A percentile compares a stretch with the other conserved stretches of the same genome.
Conservation (phyloP, 1,284 basidiomycete species). For the Crepidotus sp. region DNA sequence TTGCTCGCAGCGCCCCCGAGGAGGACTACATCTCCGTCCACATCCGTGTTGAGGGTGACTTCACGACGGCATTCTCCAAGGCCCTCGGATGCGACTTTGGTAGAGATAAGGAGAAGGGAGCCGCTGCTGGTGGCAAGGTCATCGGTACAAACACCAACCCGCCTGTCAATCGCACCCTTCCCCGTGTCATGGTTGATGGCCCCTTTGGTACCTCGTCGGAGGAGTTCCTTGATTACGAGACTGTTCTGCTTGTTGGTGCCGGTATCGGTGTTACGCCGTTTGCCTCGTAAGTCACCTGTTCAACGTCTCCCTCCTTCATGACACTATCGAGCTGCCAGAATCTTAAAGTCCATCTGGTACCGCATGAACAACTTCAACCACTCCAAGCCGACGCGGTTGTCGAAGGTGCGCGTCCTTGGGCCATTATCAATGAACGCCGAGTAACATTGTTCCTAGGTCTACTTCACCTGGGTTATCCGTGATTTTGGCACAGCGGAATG, state of each 20-base stretch:
- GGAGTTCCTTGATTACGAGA: constrained; percentile 82
- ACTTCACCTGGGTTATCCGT: constrained; percentile 85
- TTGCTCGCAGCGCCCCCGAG: constrained; percentile 60
- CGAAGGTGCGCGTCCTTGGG: constrained; percentile 39
- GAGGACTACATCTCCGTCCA: constrained; percentile 89
- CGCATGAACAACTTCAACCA: constrained; percentile 78
- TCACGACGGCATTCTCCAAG: constrained; percentile 70
- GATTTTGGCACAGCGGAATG: constrained; percentile 83
- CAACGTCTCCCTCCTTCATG: constrained; percentile 1
- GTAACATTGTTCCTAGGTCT: constrained; percentile 37
- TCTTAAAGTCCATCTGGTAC: constrained; percentile 90
- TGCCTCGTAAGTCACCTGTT: constrained; percentile 54
- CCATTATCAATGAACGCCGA: neutral
- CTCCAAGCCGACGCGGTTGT: constrained; percentile 67
- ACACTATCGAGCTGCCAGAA: constrained; percentile 34
- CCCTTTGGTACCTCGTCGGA: constrained; percentile 83
- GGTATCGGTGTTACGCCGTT: constrained; percentile 94
- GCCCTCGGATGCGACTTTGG: constrained; percentile 77
- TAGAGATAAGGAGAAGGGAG: constrained; percentile 32
- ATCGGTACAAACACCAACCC: constrained; percentile 52
- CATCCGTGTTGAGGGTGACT: constrained; percentile 82
- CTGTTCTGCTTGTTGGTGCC: constrained; percentile 77
- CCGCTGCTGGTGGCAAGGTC: constrained; percentile 42
- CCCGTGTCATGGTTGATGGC: constrained; percentile 85
- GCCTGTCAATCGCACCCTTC: constrained; percentile 63